Evolutionary conservation across 768 basidiomycete species (phyloP).

Genomic region (Boletus eberwhitei): DNA sequence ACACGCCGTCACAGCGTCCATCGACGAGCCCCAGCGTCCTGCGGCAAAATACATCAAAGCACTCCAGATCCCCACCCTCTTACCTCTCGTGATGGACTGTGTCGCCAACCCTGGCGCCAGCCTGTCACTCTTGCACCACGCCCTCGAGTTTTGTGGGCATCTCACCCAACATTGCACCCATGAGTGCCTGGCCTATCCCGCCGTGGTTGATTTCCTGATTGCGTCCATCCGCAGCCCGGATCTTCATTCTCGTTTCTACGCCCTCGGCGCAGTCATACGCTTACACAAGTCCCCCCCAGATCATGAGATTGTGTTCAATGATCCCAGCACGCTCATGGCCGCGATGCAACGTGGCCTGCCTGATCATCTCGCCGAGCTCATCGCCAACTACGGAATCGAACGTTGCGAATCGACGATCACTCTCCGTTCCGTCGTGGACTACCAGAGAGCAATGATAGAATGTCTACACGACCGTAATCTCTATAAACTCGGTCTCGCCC

Average conservation of each 20-base stretch:
- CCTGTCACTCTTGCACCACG: slow-evolving; percentile 49
- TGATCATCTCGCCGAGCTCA: slow-evolving; percentile 40
- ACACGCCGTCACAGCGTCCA: slow-evolving; percentile 44
- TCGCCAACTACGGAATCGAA: slow-evolving; percentile 46
- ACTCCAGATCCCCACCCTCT: slow-evolving; percentile 42
- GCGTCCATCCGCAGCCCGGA: slow-evolving; percentile 55
- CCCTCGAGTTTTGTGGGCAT: slow-evolving; percentile 42
- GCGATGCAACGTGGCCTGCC: slow-evolving; percentile 45
- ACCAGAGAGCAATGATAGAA: slow-evolving; percentile 52
- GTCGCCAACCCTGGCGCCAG: slow-evolving; percentile 43
- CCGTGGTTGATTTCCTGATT: slow-evolving; percentile 49
- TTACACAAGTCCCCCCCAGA: slow-evolving; percentile 44
- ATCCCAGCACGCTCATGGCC: slow-evolving; percentile 46
- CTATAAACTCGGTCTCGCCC: slow-evolving; percentile 46
- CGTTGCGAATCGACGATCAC: slow-evolving; percentile 48
- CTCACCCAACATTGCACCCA: slow-evolving; percentile 43
- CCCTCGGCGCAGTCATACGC: slow-evolving; percentile 52
- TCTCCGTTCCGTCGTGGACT: slow-evolving; percentile 39
- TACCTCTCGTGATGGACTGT: slow-evolving; percentile 42
- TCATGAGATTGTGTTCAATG: slow-evolving; percentile 43
- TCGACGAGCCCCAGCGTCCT: slow-evolving; percentile 38
- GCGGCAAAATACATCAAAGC: slow-evolving; percentile 37
- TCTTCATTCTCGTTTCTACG: slow-evolving; percentile 48
- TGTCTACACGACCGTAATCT: slow-evolving; percentile 47
- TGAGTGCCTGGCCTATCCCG: slow-evolving; percentile 42